Base-by-base conservation (phyloP, 2,329 filamentous ascomycete species). In the Paradendryphiella salina region DNA sequence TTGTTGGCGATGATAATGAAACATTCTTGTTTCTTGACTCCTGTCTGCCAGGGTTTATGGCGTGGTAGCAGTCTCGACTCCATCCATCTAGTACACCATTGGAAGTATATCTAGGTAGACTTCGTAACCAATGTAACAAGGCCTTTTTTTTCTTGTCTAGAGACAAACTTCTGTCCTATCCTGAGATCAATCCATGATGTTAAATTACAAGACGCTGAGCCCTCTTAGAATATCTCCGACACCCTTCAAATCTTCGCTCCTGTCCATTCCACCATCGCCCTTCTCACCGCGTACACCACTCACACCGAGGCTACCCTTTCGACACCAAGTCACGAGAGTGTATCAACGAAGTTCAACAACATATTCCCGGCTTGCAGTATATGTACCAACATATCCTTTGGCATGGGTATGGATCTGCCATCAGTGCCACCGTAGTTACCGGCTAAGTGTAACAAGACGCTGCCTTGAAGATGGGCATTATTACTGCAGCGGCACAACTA, bases 331-430 rank as follows among this genome's bases (percentile, higher is more conserved):
- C 14, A 41, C 42, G 11, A 20, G 18, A 14, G 5, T 8, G 28
- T 18, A 41, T 6, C 23, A 23, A 8, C 31, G 37, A 29, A 21
- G 1, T 6, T 38, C 52, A 44, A 35, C 52, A 50, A 20, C 60
- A 7, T 31, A 48, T 9, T 62, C 66, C 13, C 64, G 64, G 1
- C 65, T 73, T 0, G 50, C 63, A 4, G 52, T 66, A 9, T 8
- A 38, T 1, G 48, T 38, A 3, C 57, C 63, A 5, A n/a, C 23
- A 1, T 46, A 23, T 1, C 74, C 76, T 0, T 66, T 78, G 3
- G 59, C 63, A 15, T 82, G 80, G 80, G 66, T 79, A 28, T 83
- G 80, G 80, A 73, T 75, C 56, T 82, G 80, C 60, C 80, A 83
- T 61, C 62, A 77, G 35, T 83, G 80, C 66, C 65, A 69, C 31